A percentile compares a stretch with the other conserved stretches of the same genome.
Conservation (phyloP, 371 early-diverging fungal species). For the Batrachochytrium dendrobatidis region DNA sequence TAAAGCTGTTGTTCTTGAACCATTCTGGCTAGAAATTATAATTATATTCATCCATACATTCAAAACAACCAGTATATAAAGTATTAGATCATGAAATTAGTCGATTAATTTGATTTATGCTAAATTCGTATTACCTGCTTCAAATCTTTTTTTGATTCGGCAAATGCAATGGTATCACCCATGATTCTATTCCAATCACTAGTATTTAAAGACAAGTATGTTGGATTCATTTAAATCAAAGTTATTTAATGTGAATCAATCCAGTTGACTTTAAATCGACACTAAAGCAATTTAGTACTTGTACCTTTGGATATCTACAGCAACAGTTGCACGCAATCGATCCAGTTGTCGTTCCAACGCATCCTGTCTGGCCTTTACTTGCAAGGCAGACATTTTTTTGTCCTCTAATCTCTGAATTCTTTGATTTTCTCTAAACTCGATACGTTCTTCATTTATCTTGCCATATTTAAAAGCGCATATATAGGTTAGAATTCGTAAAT, state of each 20-base stretch:
- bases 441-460: conserved; percentile 1
- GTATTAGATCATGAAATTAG: no score
- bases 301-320: not conserved
- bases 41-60: no score
- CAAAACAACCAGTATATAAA: no score
- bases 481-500: not conserved
- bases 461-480: not conserved
- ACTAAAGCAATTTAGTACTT: no score
- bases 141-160: not conserved
- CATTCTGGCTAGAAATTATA: not conserved
- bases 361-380: not conserved
- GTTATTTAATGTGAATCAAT: no score
- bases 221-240: no score
- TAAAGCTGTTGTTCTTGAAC: not conserved
- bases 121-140: no score
- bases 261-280: no score
- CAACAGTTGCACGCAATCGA: not conserved
- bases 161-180: not conserved
- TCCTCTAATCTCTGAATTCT: not conserved
- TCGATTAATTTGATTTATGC: no score
- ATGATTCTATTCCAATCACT: not conserved
- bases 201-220: no score
- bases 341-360: conserved; percentile 1
- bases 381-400: not conserved
- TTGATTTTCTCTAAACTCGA: not conserved